Conservation (phyloP, 192 early-diverging fungal genomes). For the Podochytrium sp. region DNA sequence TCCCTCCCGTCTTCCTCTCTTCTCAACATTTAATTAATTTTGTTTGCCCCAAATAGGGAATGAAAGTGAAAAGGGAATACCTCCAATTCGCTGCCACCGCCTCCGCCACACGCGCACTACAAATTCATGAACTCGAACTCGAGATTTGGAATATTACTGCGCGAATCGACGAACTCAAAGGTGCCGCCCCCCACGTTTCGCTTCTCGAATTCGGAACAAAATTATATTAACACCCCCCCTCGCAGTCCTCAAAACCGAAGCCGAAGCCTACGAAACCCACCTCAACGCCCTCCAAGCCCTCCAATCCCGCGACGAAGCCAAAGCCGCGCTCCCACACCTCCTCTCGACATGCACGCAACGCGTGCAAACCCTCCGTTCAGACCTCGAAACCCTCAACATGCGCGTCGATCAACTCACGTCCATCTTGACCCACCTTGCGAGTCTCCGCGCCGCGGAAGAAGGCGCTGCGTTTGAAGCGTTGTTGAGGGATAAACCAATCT, state of each 20-base stretch:
- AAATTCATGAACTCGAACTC: slow-evolving; percentile 39
- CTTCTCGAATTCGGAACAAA: slow-evolving; percentile 14
- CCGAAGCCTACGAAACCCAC: slow-evolving; percentile 33
- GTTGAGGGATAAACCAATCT: slow-evolving; percentile 34
- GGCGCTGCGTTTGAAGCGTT: slow-evolving; percentile 37
- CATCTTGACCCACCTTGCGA: slow-evolving; percentile 21
- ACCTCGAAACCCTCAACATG: slow-evolving; percentile 35
- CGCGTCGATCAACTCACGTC: slow-evolving; percentile 9
- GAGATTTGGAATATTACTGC: slow-evolving; percentile 40
- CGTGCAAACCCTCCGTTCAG: slow-evolving; percentile 6
- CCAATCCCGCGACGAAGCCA: neutral
- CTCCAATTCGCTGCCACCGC: slow-evolving; percentile 24
- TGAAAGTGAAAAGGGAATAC: slow-evolving; percentile 39
- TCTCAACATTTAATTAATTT: neutral
- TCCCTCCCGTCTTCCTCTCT: neutral
- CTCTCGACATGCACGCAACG: slow-evolving; percentile 4
- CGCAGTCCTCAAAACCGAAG: slow-evolving; percentile 35
- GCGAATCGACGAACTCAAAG: slow-evolving; percentile 39
- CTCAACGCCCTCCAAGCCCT: slow-evolving; percentile 19
- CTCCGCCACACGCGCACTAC: neutral
- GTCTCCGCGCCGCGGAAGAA: slow-evolving; percentile 25
- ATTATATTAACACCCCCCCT: neutral
- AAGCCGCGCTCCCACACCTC: neutral
- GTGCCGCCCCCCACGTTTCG: too few species aligned
- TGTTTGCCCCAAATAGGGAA: slow-evolving; percentile 30